Conservation (phyloP, 352 stramenopile species). For the Elongisporangium undulatum region DNA sequence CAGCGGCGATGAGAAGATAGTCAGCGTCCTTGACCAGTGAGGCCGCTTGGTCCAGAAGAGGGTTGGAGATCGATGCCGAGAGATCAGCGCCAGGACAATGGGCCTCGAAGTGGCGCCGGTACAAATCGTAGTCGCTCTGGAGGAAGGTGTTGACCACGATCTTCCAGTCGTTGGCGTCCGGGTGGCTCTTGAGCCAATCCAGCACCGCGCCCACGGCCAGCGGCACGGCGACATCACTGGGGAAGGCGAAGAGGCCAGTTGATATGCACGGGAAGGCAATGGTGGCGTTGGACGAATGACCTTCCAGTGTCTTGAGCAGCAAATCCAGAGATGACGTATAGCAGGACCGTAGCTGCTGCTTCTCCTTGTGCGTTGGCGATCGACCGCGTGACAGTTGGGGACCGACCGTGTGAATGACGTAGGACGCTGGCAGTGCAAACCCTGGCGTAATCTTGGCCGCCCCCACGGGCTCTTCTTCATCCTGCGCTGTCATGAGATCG, state of each 20-base stretch:
- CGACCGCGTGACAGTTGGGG: conserved; percentile 36
- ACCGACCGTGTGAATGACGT: conserved; percentile 63
- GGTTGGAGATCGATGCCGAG: conserved; percentile 4
- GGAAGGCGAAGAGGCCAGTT: conserved; percentile 65
- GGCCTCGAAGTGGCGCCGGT: conserved; percentile 28
- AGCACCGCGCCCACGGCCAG: conserved; percentile 43
- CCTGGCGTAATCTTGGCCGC: conserved; percentile 52
- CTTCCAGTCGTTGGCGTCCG: conserved; percentile 24
- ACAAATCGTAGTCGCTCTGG: conserved; percentile 50
- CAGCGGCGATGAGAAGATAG: conserved; percentile 54
- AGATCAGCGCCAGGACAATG: conserved; percentile 5
- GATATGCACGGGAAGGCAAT: conserved; percentile 69
- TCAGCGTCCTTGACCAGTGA: conserved; percentile 37
- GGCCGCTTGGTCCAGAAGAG: conserved; percentile 21
- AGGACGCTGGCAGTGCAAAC: conserved; percentile 40
- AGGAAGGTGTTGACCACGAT: conserved; percentile 76
- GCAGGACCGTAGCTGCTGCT: conserved; percentile 29
- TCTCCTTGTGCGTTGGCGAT: conserved; percentile 16
- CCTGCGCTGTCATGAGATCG: conserved; percentile 35
- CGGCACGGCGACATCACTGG: conserved; percentile 37
- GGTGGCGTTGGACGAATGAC: background rate
- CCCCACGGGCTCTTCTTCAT: conserved; percentile 31
- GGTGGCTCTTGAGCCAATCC: conserved; percentile 39
- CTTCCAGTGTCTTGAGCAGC: conserved; percentile 25
- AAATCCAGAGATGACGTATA: conserved; percentile 49